These are phyloP conservation scores for Paxillus ammoniavirescens DNA, from an alignment of 768 basidiomycete genomes.

Conservation along the genomic window DNA sequence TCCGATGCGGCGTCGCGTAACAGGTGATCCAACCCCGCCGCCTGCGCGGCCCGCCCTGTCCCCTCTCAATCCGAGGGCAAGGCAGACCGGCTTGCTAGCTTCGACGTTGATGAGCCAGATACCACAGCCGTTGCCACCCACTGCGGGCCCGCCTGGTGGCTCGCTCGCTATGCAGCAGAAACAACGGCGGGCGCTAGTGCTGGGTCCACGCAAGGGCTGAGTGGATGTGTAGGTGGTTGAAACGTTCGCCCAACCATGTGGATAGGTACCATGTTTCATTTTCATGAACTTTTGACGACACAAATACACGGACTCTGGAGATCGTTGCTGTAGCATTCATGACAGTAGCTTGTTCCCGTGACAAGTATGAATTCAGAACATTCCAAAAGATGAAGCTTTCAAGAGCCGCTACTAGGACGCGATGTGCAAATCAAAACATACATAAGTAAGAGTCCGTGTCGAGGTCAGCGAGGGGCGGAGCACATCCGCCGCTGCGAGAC, in stretches of 20 bases:
- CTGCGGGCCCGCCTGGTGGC: constrained; percentile 8
- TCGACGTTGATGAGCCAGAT: constrained; percentile 37
- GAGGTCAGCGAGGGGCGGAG: too few relatives aligned
- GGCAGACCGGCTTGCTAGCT: constrained; percentile 44
- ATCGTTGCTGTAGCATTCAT: too few relatives aligned
- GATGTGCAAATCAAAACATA: too few relatives aligned
- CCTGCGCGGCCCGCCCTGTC: constrained; percentile 51
- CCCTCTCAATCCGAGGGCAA: constrained; percentile 71
- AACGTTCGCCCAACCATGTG: neutral
- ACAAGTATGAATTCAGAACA: too few relatives aligned
- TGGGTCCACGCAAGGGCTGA: constrained; percentile 33
- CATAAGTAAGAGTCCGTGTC: too few relatives aligned
- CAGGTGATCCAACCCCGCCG: constrained; percentile 40
- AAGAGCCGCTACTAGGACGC: too few relatives aligned
- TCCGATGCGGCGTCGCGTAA: constrained; percentile 59
- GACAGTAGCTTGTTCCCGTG: too few relatives aligned
- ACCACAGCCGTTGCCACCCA: constrained; percentile 28
- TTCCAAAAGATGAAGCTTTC: too few relatives aligned
- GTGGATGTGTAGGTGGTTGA: neutral
- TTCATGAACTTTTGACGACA: neutral
- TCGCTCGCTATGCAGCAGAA: constrained; percentile 34
- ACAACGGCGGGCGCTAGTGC: constrained; percentile 41
- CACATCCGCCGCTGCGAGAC: too few relatives aligned
- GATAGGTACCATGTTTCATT: neutral
- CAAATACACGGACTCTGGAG: too few relatives aligned